Percentiles rank a stretch among this genome's conserved stretches.
These are phyloP conservation scores for Didymellaceae sp. DNA, from an alignment of 2,329 filamentous ascomycete genomes.

Conservation along the genomic window DNA sequence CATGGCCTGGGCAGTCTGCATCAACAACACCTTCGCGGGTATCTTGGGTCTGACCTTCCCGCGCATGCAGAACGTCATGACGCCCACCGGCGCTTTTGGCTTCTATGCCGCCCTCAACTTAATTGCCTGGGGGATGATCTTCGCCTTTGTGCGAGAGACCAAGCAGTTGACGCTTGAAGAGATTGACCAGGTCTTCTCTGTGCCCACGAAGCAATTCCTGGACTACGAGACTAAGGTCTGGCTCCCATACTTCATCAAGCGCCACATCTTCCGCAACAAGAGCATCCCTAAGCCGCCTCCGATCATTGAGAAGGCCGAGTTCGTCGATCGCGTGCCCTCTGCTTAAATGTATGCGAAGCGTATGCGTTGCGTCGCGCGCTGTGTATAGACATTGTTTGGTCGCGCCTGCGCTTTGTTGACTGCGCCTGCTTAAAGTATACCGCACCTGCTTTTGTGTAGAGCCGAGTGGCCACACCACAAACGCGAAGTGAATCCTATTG, in stretches of 20 bases:
- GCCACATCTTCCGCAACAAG: constrained; percentile 47
- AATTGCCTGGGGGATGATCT: constrained; percentile 49
- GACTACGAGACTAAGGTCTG: constrained; percentile 48
- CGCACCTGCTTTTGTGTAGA: too few relatives aligned
- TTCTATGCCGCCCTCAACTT: constrained; percentile 52
- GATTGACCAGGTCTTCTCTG: constrained; percentile 39
- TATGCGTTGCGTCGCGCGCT: neutral
- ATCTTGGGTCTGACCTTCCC: constrained; percentile 49
- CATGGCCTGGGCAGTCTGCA: constrained; percentile 51
- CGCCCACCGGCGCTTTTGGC: constrained; percentile 47
- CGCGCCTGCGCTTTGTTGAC: too few relatives aligned
- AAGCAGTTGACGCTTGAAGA: constrained; percentile 38
- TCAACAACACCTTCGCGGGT: constrained; percentile 53
- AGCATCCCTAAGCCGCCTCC: constrained; percentile 49
- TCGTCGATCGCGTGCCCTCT: constrained; percentile 1
- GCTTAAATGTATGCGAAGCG: neutral
- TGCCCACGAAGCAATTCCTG: constrained; percentile 47
- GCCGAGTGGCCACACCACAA: too few relatives aligned
- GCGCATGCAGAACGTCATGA: constrained; percentile 48
- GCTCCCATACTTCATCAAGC: constrained; percentile 54
- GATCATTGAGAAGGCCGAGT: constrained; percentile 44
- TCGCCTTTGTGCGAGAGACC: constrained; percentile 50
- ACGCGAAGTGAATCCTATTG: too few relatives aligned
- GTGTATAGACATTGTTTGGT: neutral
- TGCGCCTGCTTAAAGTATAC: too few relatives aligned